A percentile compares a stretch with the other conserved stretches of the same genome.
phyloP scores from a whole-genome alignment of 208 protist species.

The Leishmania tarentolae region DNA sequence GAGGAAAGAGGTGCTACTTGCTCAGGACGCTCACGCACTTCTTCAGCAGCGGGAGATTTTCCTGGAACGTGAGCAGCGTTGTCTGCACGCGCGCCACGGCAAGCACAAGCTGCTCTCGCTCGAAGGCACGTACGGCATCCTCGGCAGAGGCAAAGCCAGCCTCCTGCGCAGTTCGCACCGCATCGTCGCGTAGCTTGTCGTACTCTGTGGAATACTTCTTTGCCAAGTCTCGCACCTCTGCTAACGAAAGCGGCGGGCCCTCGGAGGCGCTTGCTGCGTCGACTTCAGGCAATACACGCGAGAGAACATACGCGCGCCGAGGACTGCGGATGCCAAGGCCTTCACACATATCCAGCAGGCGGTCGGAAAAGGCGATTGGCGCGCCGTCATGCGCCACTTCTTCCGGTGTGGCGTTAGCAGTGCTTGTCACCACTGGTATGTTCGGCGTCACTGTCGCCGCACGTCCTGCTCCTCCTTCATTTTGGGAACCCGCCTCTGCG shows the following conservation, averaged over 20 bases:
- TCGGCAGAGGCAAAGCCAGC: conserved; percentile 16
- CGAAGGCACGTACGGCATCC: conserved; percentile 28
- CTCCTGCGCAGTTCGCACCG: conserved; percentile 1
- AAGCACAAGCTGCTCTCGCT: conserved; percentile 29
- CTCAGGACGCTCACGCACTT: conserved; percentile 33
- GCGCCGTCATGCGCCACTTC: not conserved
- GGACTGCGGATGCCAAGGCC: conserved; percentile 46
- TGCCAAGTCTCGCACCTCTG: conserved; percentile 31
- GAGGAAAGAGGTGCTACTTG: conserved; percentile 12
- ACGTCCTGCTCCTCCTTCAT: not conserved
- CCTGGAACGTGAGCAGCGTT: conserved; percentile 30
- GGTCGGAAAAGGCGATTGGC: not conserved
- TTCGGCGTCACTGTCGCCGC: not conserved
- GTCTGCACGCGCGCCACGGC: conserved; percentile 26
- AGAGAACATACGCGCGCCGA: conserved; percentile 40
- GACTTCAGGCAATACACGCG: conserved; percentile 24
- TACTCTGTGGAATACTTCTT: conserved; percentile 33
- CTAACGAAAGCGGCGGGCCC: conserved; percentile 17
- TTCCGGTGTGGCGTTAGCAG: not conserved
- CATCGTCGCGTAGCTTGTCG: conserved; percentile 22
- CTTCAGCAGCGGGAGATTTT: conserved; percentile 37
- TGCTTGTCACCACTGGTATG: not conserved
- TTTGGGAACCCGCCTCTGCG: not conserved
- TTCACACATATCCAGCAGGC: conserved; percentile 29
- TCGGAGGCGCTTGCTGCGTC: conserved; percentile 18